These are phyloP conservation scores for Gamsiella multidivaricata DNA, from an alignment of 192 early-diverging fungal species.

Conservation along the genomic window DNA sequence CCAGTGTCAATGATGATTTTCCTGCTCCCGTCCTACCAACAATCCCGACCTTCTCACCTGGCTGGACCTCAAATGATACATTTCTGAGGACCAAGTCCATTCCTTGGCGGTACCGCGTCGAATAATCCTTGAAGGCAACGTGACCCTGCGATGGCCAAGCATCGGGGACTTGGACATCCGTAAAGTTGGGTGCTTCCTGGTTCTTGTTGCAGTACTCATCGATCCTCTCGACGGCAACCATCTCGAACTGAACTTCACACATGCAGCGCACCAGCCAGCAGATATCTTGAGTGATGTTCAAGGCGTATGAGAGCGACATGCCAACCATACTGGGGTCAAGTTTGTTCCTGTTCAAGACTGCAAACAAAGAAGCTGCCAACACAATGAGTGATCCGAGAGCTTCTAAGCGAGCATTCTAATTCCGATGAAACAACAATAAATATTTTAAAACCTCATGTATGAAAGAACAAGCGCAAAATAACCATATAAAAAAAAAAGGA, in stretches of 20 bases:
- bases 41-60: conserved; percentile 17
- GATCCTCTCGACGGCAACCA: conserved; percentile 57
- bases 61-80: neutral
- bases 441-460: too few species aligned
- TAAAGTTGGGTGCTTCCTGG: conserved; percentile 79
- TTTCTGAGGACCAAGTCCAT: conserved; percentile 79
- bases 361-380: conserved; percentile 77
- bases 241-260: conserved; percentile 78
- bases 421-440: too few species aligned
- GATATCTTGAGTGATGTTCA: conserved; percentile 78
- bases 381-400: conserved; percentile 76
- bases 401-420: too few species aligned
- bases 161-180: conserved; percentile 62
- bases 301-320: conserved; percentile 70
- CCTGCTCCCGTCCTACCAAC: conserved; percentile 48
- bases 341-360: conserved; percentile 69
- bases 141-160: conserved; percentile 78
- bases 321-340: conserved; percentile 73
- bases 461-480: too few species aligned
- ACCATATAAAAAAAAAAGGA: too few species aligned
- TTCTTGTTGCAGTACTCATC: conserved; percentile 80
- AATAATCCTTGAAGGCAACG: conserved; percentile 77
- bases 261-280: conserved; percentile 83
- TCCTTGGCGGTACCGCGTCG: conserved; percentile 81
- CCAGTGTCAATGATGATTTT: conserved; percentile 40